Evolutionary conservation across 1,284 basidiomycete genomes (phyloP).

Genomic region (Clitocybe nebularis): DNA sequence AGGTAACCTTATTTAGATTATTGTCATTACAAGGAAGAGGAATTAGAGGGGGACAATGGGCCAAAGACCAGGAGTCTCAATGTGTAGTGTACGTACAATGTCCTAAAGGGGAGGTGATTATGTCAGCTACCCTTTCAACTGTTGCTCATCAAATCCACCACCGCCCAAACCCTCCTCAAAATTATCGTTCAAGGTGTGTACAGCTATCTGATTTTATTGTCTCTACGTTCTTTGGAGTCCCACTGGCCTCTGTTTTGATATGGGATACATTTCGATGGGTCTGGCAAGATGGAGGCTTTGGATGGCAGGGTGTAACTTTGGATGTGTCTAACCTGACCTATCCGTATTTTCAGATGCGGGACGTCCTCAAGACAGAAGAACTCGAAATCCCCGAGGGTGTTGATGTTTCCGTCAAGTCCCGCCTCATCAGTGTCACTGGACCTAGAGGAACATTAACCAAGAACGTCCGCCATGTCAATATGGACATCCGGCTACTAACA

Average conservation of each 20-base stretch:
- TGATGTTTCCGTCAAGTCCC: slow-evolving; percentile 82
- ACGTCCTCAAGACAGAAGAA: slow-evolving; percentile 92
- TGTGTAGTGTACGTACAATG: not conserved
- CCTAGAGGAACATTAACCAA: slow-evolving; percentile 88
- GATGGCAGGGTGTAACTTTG: slow-evolving; percentile 23
- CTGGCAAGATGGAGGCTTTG: slow-evolving; percentile 19
- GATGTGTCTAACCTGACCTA: slow-evolving; percentile 6
- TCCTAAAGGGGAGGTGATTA: slow-evolving; percentile 16
- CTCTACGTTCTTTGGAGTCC: slow-evolving; percentile 14
- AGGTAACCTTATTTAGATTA: no score
- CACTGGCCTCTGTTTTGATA: slow-evolving; percentile 11
- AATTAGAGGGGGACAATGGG: no score
- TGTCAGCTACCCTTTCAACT: slow-evolving; percentile 19
- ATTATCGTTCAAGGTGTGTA: slow-evolving; percentile 37
- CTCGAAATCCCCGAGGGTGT: slow-evolving; percentile 87
- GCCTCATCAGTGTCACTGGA: slow-evolving; percentile 85
- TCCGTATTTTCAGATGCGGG: slow-evolving; percentile 67
- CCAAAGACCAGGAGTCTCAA: not conserved
- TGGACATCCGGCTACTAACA: slow-evolving; percentile 89
- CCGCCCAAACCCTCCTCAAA: slow-evolving; percentile 30
- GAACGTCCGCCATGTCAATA: slow-evolving; percentile 92
- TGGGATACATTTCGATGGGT: slow-evolving; percentile 20
- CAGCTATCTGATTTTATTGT: slow-evolving; percentile 11
- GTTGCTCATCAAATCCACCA: slow-evolving; percentile 16
- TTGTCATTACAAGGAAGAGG: no score